Base-by-base conservation (phyloP, 768 basidiomycete species). In the Pleurotus tuoliensis region DNA sequence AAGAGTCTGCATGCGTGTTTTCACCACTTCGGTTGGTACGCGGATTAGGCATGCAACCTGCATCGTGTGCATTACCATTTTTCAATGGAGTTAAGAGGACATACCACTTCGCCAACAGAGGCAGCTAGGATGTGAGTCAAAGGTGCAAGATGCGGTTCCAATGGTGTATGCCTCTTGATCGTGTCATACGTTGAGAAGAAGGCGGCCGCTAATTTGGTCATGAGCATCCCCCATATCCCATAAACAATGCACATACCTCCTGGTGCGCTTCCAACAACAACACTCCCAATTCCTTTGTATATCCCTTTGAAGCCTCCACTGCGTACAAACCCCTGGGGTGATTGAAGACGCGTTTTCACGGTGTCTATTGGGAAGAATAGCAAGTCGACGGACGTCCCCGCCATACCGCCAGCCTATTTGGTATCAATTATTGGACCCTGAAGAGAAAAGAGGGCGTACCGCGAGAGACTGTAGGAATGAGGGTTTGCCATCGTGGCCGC, bases 301-400 rank as follows among this genome's bases (percentile, higher is more conserved):
- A 98, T 82, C 7, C 93, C 94, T 50, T 72, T 82, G 70, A 98
- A 91, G 0, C 94, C 97, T 13, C 96, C 96, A 2, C 93, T 87
- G 25, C 76, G 74, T 45, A 82, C 67, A 69, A 99, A 98, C 15
- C 96, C 97, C 64, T 91, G 86, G 2, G 84, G 69, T 5, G 94
- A 89, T 65, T 99, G 96, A 34, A 97, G 79, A 47, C 96, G 87
- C 39, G 97, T 98, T 73, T 99, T 99, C 68, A 98, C 72, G 0
- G 96, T 97, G 73, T 99, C 96, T 56, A 99, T 85, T 1, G 96
- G 96, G 70, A 94, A 99, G 76, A 99, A 95, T 18, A 97, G 81
- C 45, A 98, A 81, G 73, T 99, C 96, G 15, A 98, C 96, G 2
- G 93, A 81, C 6, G 92, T 89, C 24, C 96, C 96, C 30, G 97